Evolutionary conservation across 495 filamentous ascomycete genomes (phyloP).

Genomic region (Penicillium steckii): DNA sequence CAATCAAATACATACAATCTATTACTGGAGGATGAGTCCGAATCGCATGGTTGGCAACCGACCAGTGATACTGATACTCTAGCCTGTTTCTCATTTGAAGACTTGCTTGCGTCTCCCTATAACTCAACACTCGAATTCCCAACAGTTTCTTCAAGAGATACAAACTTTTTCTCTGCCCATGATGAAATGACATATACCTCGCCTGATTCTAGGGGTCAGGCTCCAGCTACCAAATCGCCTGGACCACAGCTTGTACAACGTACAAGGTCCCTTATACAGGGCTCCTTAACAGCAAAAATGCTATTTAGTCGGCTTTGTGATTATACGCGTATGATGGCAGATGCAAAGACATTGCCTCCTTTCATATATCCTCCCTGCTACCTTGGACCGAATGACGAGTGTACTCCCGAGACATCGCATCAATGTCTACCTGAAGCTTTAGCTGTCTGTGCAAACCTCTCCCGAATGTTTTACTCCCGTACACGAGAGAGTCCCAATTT

Average conservation of each 20-base stretch:
- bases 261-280: background rate
- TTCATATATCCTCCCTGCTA: constrained; percentile 1
- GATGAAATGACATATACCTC: background rate
- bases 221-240: background rate
- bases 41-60: background rate
- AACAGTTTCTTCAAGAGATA: background rate
- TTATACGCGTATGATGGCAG: background rate
- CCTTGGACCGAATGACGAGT: background rate
- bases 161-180: background rate
- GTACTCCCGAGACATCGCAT: background rate
- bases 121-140: background rate
- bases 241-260: background rate
- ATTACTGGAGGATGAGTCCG: background rate
- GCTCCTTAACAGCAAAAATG: constrained; percentile 1
- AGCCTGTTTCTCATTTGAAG: background rate
- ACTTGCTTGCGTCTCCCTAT: background rate
- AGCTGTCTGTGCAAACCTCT: background rate
- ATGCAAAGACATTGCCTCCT: constrained; percentile 1
- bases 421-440: background rate
- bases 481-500: background rate
- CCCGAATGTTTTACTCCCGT: background rate
- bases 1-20: background rate
- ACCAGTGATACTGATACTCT: background rate
- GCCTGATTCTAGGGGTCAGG: background rate
- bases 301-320: background rate